Percentiles rank a stretch among this genome's conserved stretches.
Conservation (phyloP, 2,329 filamentous ascomycete genomes). For the Trichoderma breve region DNA sequence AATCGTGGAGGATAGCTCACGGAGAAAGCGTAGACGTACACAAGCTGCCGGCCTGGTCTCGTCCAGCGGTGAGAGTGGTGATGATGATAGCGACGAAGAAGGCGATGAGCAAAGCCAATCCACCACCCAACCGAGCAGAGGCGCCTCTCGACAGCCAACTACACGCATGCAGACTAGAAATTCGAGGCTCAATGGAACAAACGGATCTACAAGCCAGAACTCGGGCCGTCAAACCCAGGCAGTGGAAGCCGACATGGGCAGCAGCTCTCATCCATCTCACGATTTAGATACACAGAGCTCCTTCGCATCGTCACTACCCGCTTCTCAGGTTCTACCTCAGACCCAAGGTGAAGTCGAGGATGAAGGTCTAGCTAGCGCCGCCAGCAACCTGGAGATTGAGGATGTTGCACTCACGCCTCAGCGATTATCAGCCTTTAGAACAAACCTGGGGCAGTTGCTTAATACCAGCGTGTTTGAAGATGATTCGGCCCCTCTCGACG, state of each 20-base stretch:
- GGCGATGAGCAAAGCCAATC: slow-evolving; percentile 57
- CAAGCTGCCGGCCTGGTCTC: slow-evolving; percentile 53
- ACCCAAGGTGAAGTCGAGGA: slow-evolving; percentile 43
- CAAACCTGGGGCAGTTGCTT: slow-evolving; percentile 78
- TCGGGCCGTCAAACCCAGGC: slow-evolving; percentile 31
- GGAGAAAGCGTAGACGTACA: slow-evolving; percentile 78
- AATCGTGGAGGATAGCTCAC: slow-evolving; percentile 74
- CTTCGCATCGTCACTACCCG: slow-evolving; percentile 75
- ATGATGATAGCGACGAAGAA: slow-evolving; percentile 56
- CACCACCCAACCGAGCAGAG: slow-evolving; percentile 47
- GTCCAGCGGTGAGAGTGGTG: slow-evolving; percentile 57
- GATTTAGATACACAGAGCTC: slow-evolving; percentile 54
- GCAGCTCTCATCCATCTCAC: slow-evolving; percentile 37
- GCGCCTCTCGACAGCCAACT: slow-evolving; percentile 32
- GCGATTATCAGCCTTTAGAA: slow-evolving; percentile 73
- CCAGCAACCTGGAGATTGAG: slow-evolving; percentile 44
- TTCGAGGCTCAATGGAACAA: slow-evolving; percentile 33
- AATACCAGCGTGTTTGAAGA: slow-evolving; percentile 81
- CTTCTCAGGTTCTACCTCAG: slow-evolving; percentile 62
- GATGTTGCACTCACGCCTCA: slow-evolving; percentile 53
- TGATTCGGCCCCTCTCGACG: slow-evolving; percentile 74
- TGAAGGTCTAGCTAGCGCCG: slow-evolving; percentile 43
- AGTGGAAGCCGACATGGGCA: slow-evolving; percentile 35
- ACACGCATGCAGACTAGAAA: slow-evolving; percentile 21
- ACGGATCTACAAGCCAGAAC: background rate